Percentiles rank a stretch among this genome's conserved stretches.
Evolutionary conservation across 2,329 filamentous ascomycete genomes (phyloP).

Genomic region (Botrytis byssoidea): DNA sequence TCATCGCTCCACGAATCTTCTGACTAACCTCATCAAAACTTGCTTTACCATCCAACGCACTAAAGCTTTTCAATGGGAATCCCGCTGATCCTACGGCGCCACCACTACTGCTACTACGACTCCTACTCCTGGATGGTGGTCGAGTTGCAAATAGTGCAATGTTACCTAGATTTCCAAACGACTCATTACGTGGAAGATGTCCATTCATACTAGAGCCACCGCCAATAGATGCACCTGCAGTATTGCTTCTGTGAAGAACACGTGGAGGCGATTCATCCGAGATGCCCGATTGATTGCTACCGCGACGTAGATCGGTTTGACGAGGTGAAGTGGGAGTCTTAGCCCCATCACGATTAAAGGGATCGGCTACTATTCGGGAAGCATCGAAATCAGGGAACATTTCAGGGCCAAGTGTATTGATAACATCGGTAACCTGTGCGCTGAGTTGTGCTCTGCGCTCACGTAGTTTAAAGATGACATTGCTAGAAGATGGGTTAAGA

Average conservation of each 20-base stretch:
- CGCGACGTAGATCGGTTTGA: conserved; percentile 37
- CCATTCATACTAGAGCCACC: conserved; percentile 38
- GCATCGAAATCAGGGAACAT: conserved; percentile 96
- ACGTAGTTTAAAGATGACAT: conserved; percentile 77
- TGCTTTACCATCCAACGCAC: conserved; percentile 62
- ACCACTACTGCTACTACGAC: conserved; percentile 66
- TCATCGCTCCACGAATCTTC: conserved; percentile 83
- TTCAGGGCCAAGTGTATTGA: conserved; percentile 93
- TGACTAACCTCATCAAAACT: conserved; percentile 79
- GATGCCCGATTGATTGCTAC: conserved; percentile 50
- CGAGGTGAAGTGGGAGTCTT: conserved; percentile 32
- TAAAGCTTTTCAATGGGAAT: conserved; percentile 70
- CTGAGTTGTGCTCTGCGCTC: conserved; percentile 71
- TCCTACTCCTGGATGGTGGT: conserved; percentile 75
- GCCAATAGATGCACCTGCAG: conserved; percentile 33
- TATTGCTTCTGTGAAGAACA: conserved; percentile 31
- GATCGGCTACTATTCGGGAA: conserved; percentile 64
- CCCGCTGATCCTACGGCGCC: conserved; percentile 59
- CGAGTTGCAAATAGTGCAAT: conserved; percentile 89
- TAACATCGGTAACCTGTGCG: conserved; percentile 80
- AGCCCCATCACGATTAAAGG: conserved; percentile 39
- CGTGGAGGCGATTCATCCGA: conserved; percentile 35
- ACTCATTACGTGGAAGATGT: conserved; percentile 76
- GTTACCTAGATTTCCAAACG: conserved; percentile 83
- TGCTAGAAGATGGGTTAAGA: conserved; percentile 79